phyloP scores from a whole-genome alignment of 805 yeast genomes.

The Tetrapisispora namnaoensis region DNA sequence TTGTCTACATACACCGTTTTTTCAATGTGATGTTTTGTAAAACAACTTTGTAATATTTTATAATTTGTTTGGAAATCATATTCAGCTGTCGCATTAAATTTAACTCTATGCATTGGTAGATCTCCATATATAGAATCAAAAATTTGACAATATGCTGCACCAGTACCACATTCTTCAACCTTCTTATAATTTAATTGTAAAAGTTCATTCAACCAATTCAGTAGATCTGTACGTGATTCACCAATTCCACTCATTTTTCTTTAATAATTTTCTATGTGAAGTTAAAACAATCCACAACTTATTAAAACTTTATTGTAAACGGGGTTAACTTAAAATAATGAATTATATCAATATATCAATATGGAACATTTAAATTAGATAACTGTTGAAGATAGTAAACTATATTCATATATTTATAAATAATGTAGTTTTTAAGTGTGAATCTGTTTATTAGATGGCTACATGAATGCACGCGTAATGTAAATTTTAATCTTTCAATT shows the following conservation, averaged over 20 bases:
- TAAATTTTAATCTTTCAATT: not conserved
- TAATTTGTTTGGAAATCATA: conserved; percentile 72
- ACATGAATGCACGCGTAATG: not conserved
- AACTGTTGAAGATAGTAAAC: too few relatives aligned
- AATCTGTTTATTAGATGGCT: not conserved
- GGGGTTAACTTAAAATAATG: too few relatives aligned
- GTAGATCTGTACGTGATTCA: conserved; percentile 74
- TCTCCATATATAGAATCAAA: conserved; percentile 79
- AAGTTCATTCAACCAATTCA: conserved; percentile 75
- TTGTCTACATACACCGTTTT: conserved; percentile 72
- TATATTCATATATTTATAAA: too few relatives aligned
- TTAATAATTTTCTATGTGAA: not conserved
- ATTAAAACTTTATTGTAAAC: too few relatives aligned
- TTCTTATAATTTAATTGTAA: conserved; percentile 56
- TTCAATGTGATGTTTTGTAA: conserved; percentile 58
- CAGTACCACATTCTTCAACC: conserved; percentile 91
- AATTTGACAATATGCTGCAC: conserved; percentile 90
- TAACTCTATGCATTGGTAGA: conserved; percentile 70
- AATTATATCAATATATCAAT: too few relatives aligned
- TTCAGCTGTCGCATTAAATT: conserved; percentile 58
- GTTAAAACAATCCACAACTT: too few relatives aligned
- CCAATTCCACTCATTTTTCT: conserved; percentile 34
- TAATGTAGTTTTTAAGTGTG: too few relatives aligned
- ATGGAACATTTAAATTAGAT: too few relatives aligned
- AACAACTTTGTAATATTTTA: conserved; percentile 78